These are phyloP conservation scores for Pyronema domesticum DNA, from an alignment of 495 filamentous ascomycete species.

Conservation along the genomic window DNA sequence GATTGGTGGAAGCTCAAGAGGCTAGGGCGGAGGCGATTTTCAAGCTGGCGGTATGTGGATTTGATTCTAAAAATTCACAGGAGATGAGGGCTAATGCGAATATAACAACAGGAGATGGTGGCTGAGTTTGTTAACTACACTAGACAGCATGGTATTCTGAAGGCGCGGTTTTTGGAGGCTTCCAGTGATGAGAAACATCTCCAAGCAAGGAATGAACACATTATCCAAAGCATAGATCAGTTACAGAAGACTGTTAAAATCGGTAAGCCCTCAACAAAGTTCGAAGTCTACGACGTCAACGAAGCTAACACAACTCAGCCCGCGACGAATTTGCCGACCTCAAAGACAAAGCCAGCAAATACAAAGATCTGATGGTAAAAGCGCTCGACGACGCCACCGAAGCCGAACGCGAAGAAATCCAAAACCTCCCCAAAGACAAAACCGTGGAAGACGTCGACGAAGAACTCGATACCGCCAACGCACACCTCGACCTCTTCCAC, in stretches of 20 bases:
- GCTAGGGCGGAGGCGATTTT: constrained; percentile 46
- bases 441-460: constrained; percentile 47
- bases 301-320: not conserved
- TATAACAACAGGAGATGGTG: constrained; percentile 9
- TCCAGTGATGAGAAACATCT: constrained; percentile 54
- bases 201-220: constrained; percentile 30
- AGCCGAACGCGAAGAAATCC: constrained; percentile 25
- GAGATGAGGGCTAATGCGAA: no score
- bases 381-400: constrained; percentile 7
- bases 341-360: not conserved
- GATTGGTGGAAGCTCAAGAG: constrained; percentile 40
- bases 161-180: constrained; percentile 59
- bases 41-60: constrained; percentile 40
- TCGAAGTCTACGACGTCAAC: not conserved
- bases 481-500: constrained; percentile 60
- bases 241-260: constrained; percentile 27
- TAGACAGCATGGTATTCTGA: constrained; percentile 44
- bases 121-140: constrained; percentile 28
- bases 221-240: constrained; percentile 38
- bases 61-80: not conserved
- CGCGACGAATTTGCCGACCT: not conserved
- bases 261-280: constrained; percentile 6
- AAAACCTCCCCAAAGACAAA: constrained; percentile 28
- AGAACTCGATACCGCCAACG: constrained; percentile 56
- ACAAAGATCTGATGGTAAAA: not conserved